Evolutionary conservation across 139 green algal species (phyloP), one percentile per base, ranked within the genome.

Genomic region (Chlamydomonas schloesseri): DNA sequence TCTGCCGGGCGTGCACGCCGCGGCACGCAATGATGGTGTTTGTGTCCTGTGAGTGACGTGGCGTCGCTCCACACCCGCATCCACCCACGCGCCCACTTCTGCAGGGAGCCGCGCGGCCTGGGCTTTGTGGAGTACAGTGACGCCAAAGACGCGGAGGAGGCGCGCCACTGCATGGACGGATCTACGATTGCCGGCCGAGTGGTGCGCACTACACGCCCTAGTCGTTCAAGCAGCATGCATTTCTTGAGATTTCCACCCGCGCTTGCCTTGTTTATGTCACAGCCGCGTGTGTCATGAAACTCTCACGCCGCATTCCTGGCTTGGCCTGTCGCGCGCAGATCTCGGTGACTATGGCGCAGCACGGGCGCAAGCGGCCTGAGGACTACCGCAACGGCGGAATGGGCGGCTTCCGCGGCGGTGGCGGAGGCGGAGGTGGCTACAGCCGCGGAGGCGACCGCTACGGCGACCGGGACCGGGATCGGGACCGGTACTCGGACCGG

Each of bases 311-410:
- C 62, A 34, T 31, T 24, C 62, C 2, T 24, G 18, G 24, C 28
- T 21, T 24, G 36, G 28, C 69, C 21, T 50, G 42, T 50, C 6
- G 42, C 5, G 29, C 77, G 31, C 67, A 86, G 80, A 79, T 87
- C 29, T 53, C 34, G 0, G 81, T 79, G 17, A 34, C 72, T 29
- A 80, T 80, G 9, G 81, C 81, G 1, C 68, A 80, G 69, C 81
- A 87, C 29, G 81, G 81, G 11, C 81, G 81, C 34, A 87, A 87
- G 81, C 81, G 81, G 53, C 81, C 81, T 0, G 81, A 87, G 29
- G 81, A 87, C 68, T 87, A 87, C 37, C 81, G 80, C 31, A 58
- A 46, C 21, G 79, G 79, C 2, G 79, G 79, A 31, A 10, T 3
- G 1, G 79, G 79, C 15, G 79, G 65, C 20, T 47, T 23, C 37